Evolutionary conservation across 495 filamentous ascomycete species (phyloP), one percentile per base, ranked within the genome.

Genomic region (Poronia punctata): DNA sequence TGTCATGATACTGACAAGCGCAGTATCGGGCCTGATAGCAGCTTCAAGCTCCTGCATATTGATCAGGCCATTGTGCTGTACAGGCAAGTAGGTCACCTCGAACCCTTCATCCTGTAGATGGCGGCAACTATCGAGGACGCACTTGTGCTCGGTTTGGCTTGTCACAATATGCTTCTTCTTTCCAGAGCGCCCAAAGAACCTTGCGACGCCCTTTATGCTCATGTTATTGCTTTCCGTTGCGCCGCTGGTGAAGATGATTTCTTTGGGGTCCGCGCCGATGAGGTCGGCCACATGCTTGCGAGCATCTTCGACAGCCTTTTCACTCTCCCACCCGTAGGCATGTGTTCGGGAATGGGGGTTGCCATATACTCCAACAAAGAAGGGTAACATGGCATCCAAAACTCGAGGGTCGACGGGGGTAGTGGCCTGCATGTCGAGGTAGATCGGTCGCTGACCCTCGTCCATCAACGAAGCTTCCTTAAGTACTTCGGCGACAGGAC

Each of bases 121-220:
- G 40, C 92, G 77, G 57, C 88, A 95, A 64, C 88, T 95, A 63
- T 98, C 92, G 32, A 98, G 73, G 4, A 98, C 92, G 65, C 92
- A 98, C 68, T 98, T 98, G 72, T 98, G 92, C 62, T 98, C 92
- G 0, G 93, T 98, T 69, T 97, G 93, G 29, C 76, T 84, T 18
- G 92, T 98, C 62, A 98, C 86, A 54, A 98, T 86, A 62, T 98
- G 92, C 66, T 87, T 95, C 80, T 96, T 98, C 77, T 94, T 95
- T 39, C 86, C 88, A 1, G 80, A 83, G 35, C 85, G 73, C 38
- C 84, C 84, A 62, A 96, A 96, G 65, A 98, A 98, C 18, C 89
- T 71, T 7, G 92, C 90, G 17, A 98, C 92, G 39, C 92, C 92
- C 66, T 98, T 98, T 71, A 97, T 84, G 57, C 85, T 93, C 92